Evolutionary conservation across 306 rosid genomes (phyloP).

Genomic region (Vigna radiata): DNA sequence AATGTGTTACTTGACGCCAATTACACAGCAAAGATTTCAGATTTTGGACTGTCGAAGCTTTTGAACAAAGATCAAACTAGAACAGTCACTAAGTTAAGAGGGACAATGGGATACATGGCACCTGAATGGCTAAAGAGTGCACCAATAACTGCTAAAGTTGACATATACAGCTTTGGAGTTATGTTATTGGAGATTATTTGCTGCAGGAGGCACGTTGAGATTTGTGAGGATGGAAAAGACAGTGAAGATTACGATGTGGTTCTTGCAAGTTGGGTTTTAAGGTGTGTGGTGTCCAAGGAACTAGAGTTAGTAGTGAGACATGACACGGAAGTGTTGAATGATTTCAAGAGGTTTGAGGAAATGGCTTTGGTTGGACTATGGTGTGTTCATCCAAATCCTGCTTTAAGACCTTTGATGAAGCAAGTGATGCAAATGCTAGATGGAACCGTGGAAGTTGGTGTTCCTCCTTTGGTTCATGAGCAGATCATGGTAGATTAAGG

Average conservation of each 20-base stretch:
- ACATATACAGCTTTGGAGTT: constrained; percentile 49
- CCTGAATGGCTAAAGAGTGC: constrained; percentile 52
- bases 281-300: constrained; percentile 27
- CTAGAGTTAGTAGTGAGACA: constrained; percentile 40
- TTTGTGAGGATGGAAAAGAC: constrained; percentile 12
- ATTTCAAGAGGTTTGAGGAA: constrained; percentile 53
- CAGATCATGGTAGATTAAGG: constrained; percentile 11
- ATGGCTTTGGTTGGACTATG: constrained; percentile 51
- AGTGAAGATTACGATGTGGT: constrained; percentile 40
- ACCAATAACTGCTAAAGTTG: constrained; percentile 50
- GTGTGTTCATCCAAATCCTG: constrained; percentile 48
- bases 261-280: constrained; percentile 44
- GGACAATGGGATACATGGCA: constrained; percentile 51
- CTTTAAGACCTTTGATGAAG: constrained; percentile 55
- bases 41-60: constrained; percentile 53
- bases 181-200: constrained; percentile 47
- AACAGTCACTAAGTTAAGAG: constrained; percentile 49
- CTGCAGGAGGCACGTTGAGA: constrained; percentile 41
- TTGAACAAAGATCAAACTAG: constrained; percentile 48
- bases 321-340: constrained; percentile 45
- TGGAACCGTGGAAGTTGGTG: constrained; percentile 47
- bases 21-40: constrained; percentile 47
- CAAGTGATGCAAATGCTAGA: constrained; percentile 50
- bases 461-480: constrained; percentile 50
- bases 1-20: constrained; percentile 52